Base-by-base conservation (phyloP, 495 filamentous ascomycete species). In the Annulohypoxylon maeteangense region DNA sequence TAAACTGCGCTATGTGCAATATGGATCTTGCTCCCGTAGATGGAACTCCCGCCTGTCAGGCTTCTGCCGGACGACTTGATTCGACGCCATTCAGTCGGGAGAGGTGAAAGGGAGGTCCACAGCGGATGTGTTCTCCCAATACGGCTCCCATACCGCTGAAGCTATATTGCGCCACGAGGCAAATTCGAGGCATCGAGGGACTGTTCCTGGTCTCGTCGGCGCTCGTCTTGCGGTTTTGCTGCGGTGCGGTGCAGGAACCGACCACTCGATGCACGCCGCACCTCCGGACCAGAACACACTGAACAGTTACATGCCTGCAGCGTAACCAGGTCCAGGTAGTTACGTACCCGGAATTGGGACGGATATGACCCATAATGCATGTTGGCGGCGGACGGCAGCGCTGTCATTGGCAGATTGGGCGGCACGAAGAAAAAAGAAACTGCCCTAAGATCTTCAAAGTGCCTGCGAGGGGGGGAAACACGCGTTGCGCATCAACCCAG, bases 81-180 rank as follows among this genome's bases (percentile, higher is more conserved):
- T 73, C 50, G 70, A 61, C 70, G 61, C 70, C 70, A 62, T 48
- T 59, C 65, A 64, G 65, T 68, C 65, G 70, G 70, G 61, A 68
- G 54, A 65, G 59, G 22, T 56, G 8, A n/a, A 45, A 8, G 11
- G 44, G 22, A 11, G 65, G n/a, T 62, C 65, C 65, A 65, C 50
- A 62, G 36, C 70, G 70, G 70, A 31, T 18, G 23, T 40, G 10
- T 61, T 57, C 20, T 44, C 65, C 61, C 61, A 61, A 65, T 68
- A 18, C 32, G 45, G 65, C 16, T 38, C 29, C 18, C 5, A 22
- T 40, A 38, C 65, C 60, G 64, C 29, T 42, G 36, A 27, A 62
- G 47, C 42, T 67, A 67, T 67, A 72, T 72, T 72, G 59, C 31
- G 54, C 64, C 64, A 67, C 70, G 70, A 72, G 60, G 60, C 23